Evolutionary conservation across 2,329 filamentous ascomycete species (phyloP).

Genomic region (Thielaviopsis euricoi): DNA sequence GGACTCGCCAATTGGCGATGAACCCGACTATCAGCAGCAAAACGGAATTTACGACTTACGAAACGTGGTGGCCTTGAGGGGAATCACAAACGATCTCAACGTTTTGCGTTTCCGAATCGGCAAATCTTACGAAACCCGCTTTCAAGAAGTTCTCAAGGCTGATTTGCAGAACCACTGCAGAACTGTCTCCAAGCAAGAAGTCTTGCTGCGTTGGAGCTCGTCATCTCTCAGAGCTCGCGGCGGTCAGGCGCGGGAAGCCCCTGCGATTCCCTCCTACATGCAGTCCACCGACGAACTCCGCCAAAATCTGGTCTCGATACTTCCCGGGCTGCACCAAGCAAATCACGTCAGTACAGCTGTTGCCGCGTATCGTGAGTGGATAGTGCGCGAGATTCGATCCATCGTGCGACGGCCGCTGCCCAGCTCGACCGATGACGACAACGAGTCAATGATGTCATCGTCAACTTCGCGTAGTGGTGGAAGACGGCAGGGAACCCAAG

Average conservation of each 20-base stretch:
- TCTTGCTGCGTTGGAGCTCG: constrained; percentile 70
- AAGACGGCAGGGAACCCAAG: constrained; percentile 39
- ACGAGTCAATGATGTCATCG: constrained; percentile 63
- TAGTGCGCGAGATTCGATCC: constrained; percentile 71
- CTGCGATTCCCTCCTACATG: constrained; percentile 64
- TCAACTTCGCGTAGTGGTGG: not conserved
- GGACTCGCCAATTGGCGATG: constrained; percentile 21
- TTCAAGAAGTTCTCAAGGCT: constrained; percentile 58
- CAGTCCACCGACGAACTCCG: constrained; percentile 55
- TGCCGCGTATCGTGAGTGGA: constrained; percentile 66
- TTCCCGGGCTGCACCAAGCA: constrained; percentile 67
- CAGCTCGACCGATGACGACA: constrained; percentile 87
- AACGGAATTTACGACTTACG: constrained; percentile 6
- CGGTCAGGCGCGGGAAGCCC: constrained; percentile 47
- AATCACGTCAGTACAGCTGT: constrained; percentile 67
- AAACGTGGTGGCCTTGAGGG: constrained; percentile 14
- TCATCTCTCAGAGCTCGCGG: constrained; percentile 59
- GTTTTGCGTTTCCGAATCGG: constrained; percentile 68
- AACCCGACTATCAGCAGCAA: constrained; percentile 41
- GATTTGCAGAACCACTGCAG: constrained; percentile 73
- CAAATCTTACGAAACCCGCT: constrained; percentile 68
- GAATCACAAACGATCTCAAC: constrained; percentile 58
- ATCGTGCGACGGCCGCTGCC: constrained; percentile 74
- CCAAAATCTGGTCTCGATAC: constrained; percentile 48
- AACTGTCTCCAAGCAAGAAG: constrained; percentile 51